A percentile compares a stretch with the other conserved stretches of the same genome.
Evolutionary conservation across 108 stramenopile species (phyloP).

Genomic region (Cyclotella choctawhatcheeana): DNA sequence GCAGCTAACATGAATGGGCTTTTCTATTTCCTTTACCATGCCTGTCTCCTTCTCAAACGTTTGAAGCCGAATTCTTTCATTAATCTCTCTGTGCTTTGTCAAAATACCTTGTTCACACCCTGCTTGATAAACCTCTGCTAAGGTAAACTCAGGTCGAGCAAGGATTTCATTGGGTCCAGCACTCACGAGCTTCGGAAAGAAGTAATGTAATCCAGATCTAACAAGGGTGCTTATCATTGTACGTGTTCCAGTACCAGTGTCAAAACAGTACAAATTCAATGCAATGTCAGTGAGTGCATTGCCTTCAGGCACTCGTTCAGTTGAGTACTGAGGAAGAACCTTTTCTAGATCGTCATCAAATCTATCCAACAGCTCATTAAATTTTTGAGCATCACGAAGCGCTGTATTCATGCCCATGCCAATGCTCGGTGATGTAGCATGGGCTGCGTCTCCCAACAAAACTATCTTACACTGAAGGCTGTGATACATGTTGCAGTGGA

Average conservation of each 20-base stretch:
- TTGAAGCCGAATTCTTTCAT: constrained; percentile 50
- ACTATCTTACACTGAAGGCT: constrained; percentile 36
- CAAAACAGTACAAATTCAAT: constrained; percentile 54
- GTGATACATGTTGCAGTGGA: constrained; percentile 63
- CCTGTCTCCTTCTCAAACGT: constrained; percentile 54
- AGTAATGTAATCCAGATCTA: constrained; percentile 39
- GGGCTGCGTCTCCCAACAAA: constrained; percentile 61
- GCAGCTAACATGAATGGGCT: constrained; percentile 17
- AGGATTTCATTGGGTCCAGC: constrained; percentile 46
- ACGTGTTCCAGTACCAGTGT: constrained; percentile 33
- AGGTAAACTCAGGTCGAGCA: constrained; percentile 14
- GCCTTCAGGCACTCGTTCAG: constrained; percentile 61
- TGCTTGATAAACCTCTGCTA: constrained; percentile 53
- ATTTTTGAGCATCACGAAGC: constrained; percentile 58
- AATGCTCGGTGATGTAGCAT: constrained; percentile 61
- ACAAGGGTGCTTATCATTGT: constrained; percentile 23
- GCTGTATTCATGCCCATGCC: constrained; percentile 78
- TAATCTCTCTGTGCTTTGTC: constrained; percentile 44
- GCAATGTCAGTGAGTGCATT: constrained; percentile 55
- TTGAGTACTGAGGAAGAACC: constrained; percentile 54
- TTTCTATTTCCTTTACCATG: constrained; percentile 48
- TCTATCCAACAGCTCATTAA: constrained; percentile 51
- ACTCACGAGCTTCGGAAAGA: constrained; percentile 39
- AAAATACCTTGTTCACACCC: constrained; percentile 52
- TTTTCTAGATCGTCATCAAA: constrained; percentile 50